Evolutionary conservation across 306 rosid genomes (phyloP), one percentile per base, ranked within the genome.

Genomic region (Cyamopsis tetragonoloba): DNA sequence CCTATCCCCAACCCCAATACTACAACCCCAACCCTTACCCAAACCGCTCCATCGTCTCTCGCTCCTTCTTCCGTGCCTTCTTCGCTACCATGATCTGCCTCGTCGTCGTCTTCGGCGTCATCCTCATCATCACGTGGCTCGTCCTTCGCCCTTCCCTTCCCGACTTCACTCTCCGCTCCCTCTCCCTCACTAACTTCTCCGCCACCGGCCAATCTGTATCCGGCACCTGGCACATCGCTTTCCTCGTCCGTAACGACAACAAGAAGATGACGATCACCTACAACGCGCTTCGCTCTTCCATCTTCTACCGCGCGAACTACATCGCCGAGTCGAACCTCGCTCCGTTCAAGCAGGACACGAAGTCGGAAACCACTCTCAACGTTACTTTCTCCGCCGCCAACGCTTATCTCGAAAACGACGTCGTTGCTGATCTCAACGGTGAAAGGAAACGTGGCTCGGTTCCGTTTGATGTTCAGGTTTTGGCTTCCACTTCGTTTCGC

Each of bases 101-200:
- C 66, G 80, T 79, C 38, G 66, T 88, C 18, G n/a, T 82, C 31
- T 30, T 83, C 43, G 91, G 84, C 74, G 79, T 66, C 2, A 48
- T 83, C 42, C 39, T 83, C 17, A 66, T 93, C 59, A 43, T 88
- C 43, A 49, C 88, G 1, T 88, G 96, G 97, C 96, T 93, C 46
- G 84, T 93, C 67, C 83, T 93, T 18, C 97, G 96, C 32, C 99
- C 99, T 20, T 83, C 78, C 2, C 70, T 84, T 76, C 99, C 97
- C 0, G 66, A 80, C 23, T 78, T 85, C 79, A 76, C 57, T 0
- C 14, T 93, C 74, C 83, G 82, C 18, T 38, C 95, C 0, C 34
- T 88, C 48, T 71, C 92, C 0, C 24, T 93, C 34, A 0, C 86
- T 32, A 71, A 79, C 55, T 78, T 93, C 76, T 72, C 95, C 20